These are phyloP conservation scores for Podaxis rugospora DNA, from an alignment of 768 basidiomycete genomes.

Conservation along the genomic window DNA sequence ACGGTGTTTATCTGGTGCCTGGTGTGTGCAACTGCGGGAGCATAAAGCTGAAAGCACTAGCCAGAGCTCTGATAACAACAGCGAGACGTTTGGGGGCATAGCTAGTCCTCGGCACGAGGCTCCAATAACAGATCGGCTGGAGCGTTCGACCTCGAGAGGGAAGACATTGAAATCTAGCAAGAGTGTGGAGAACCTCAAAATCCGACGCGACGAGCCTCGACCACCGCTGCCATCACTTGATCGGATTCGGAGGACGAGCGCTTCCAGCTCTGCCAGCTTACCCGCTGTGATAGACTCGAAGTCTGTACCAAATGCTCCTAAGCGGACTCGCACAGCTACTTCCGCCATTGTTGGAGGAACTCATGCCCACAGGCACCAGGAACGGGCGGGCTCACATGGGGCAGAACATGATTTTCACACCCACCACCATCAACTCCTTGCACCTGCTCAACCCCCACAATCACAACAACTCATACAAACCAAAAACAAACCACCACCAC, in stretches of 20 bases:
- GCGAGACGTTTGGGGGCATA: conserved; percentile 37
- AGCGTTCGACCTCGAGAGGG: conserved; percentile 34
- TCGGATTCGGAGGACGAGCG: conserved; percentile 31
- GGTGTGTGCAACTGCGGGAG: conserved; percentile 73
- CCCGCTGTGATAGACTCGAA: conserved; percentile 21
- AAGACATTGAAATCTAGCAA: conserved; percentile 52
- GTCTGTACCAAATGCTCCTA: conserved; percentile 15
- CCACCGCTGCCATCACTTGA: conserved; percentile 29
- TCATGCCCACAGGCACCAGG: conserved; percentile 2
- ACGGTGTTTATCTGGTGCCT: conserved; percentile 81
- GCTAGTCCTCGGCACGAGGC: conserved; percentile 28
- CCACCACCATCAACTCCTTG: conserved; percentile 6
- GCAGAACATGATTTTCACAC: conserved; percentile 2
- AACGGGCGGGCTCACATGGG: not conserved
- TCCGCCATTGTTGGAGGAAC: conserved; percentile 8
- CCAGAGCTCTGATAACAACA: conserved; percentile 36
- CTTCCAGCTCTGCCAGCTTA: conserved; percentile 35
- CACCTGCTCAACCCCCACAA: conserved; percentile 7
- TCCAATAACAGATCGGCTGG: conserved; percentile 29
- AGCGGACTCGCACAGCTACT: conserved; percentile 13
- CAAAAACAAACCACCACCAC: conserved; percentile 7
- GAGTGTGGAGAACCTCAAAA: conserved; percentile 59
- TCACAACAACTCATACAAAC: conserved; percentile 13
- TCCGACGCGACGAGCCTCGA: conserved; percentile 19
- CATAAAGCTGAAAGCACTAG: conserved; percentile 16